Base-by-base conservation (phyloP, 208 protist species). In the Leishmania tarentolae region DNA sequence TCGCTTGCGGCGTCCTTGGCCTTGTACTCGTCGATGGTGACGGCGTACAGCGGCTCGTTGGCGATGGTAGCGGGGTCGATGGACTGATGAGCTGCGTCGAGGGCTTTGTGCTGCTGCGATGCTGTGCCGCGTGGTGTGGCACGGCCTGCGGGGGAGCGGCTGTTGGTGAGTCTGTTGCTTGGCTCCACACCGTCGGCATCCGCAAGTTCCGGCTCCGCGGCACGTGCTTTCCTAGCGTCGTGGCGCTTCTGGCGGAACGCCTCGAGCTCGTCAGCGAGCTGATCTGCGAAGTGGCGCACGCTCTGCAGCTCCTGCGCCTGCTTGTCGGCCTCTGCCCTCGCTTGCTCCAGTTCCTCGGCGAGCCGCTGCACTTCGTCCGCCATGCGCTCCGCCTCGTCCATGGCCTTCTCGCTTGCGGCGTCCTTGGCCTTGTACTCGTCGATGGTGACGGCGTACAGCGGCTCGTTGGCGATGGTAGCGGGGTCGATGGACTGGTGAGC, bases 11-110 rank as follows among this genome's bases (percentile, higher is more conserved):
- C 72, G 40, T 77, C 40, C 79, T 82, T 76, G 15, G 46, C 71
- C 71, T 66, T 79, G 80, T 77, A 73, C 69, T 84, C 81, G 68
- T 76, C 81, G 15, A 78, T 59, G 19, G 75, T 84, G 3, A 77
- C 80, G 17, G 70, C 80, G 80, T 83, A 83, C 63, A 83, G 50
- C 53, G 80, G 80, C 80, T 83, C 81, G 15, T 46, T 47, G n/a
- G 80, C 80, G n/a, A 83, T 73, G 37, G 68, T 59, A n/a, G 52
- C 74, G 50, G 80, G 80, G 74, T 83, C 81, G 63, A 83, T 47
- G 24, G 73, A 19, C 75, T 77, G 35, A 35, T 61, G 61, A 2
- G 81, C 81, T 19, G 68, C 75, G 17, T 68, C 72, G 17, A 7
- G 9, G 0, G 2, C 7, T 28, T 44, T 53, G 53, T 65, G 50